Evolutionary conservation across 371 early-diverging fungal species (phyloP).

Genomic region (Massospora cicadina): DNA sequence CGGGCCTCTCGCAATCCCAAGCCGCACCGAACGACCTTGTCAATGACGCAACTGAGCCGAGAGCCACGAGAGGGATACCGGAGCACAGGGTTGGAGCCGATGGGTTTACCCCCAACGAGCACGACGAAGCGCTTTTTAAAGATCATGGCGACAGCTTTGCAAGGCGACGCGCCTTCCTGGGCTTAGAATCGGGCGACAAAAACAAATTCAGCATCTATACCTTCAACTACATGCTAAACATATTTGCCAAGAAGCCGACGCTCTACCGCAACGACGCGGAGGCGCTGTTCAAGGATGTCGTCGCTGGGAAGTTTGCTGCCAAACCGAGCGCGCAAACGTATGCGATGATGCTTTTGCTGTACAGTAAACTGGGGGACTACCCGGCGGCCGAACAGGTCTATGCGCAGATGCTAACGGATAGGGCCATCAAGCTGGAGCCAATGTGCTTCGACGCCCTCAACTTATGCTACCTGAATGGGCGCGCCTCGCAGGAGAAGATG

Average conservation of each 20-base stretch:
- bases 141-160: not conserved
- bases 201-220: not conserved
- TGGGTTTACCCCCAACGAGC: not conserved
- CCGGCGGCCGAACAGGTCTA: not conserved
- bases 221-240: not conserved
- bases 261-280: not conserved
- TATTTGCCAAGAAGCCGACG: not conserved
- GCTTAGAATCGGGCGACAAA: not conserved
- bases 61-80: too few species aligned
- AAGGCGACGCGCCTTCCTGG: not conserved
- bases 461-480: not conserved
- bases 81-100: not conserved
- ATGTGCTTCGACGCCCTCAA: not conserved
- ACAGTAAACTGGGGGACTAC: not conserved
- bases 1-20: too few species aligned
- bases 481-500: not conserved
- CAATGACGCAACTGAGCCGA: too few species aligned
- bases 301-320: not conserved
- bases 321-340: not conserved
- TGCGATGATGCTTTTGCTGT: not conserved
- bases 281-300: not conserved
- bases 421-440: not conserved
- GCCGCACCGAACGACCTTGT: too few species aligned
- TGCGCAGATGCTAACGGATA: not conserved
- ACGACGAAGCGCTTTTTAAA: not conserved